Base-by-base conservation (phyloP, 2,329 filamentous ascomycete species). In the Capronia epimyces region DNA sequence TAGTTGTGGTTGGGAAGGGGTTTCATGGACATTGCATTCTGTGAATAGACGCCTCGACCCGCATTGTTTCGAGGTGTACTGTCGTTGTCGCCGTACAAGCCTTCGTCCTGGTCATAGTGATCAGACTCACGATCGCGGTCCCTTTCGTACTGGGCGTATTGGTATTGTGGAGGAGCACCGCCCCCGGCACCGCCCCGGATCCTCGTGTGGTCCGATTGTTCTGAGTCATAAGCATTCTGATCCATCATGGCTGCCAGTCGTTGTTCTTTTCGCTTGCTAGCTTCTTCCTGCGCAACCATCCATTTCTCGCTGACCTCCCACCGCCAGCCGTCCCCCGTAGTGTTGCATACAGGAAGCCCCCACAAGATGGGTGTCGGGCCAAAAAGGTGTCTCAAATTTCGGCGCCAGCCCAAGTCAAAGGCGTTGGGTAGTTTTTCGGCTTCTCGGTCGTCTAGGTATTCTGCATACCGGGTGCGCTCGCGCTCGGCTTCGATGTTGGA, bases 401-500 rank as follows among this genome's bases (percentile, higher is more conserved):
- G 79, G 51, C 79, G 82, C 78, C 84, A 85, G 52, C 93, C 93
- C 1, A 95, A 80, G 62, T 98, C 87, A 64, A 98, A 98, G 2
- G 90, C 93, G 64, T 93, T 90, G 1, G 93, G 93, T 21, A 98
- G 78, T 65, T 87, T 89, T 61, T 87, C 82, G 44, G 84, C 88
- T 67, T 96, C 90, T 65, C 89, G 79, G 66, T 97, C 89, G 65
- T 96, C 88, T 13, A 97, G 80, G 66, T 96, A 97, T 46, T 81
- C 77, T 57, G 85, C 77, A 63, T 91, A 90, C 56, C 86, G 78
- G 40, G 84, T 77, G 12, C 78, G 73, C 55, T 87, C 82, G 32
- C 83, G 76, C 49, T 79, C 73, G 20, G 77, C 76, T 66, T 90
- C 86, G 56, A 82, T 64, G 31, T 46, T 45, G 8, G 56, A 56